Evolutionary conservation across 768 basidiomycete genomes (phyloP), one percentile per base, ranked within the genome.

Genomic region (Hydnomerulius pinastri): DNA sequence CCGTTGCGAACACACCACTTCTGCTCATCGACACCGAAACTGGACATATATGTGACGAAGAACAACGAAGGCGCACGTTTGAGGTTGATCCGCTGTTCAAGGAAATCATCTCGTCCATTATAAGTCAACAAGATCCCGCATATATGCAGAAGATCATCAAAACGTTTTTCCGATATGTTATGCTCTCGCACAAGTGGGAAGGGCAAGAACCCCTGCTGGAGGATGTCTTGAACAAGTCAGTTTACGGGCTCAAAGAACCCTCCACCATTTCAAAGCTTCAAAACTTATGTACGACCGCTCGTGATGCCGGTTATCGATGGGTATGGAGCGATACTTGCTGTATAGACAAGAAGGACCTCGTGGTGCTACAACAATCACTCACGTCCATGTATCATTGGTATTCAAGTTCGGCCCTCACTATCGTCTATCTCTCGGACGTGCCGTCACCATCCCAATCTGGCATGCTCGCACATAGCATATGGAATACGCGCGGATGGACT

Each of bases 351-450:
- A 36, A 23, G 30, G 58, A 51, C 20, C 50, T 17, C n/a, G 46
- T 53, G 0, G 58, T 55, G 20, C 36, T 58, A 36, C 38, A 46
- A 21, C 21, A 48, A 39, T 58, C 65, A 2, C 47, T 66, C 27
- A 39, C 40, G 2, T 64, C 65, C 13, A 66, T 66, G 65, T 66
- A 55, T 37, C 33, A 21, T 32, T 66, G 65, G 65, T 66, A 66
- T 37, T 46, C 54, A 2, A 46, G 27, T 10, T 61, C 64, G 1
- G 49, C 63, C 12, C 53, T 66, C 43, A 67, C 60, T 7, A 44
- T 59, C 27, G 62, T 63, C 17, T 60, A 66, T 41, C 56, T 66
- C 13, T 46, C 41, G 7, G 60, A 50, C 2, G 60, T 61, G 17
- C 30, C 1, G 9, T 10, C 6, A 2, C 12, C 49, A 36, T 37